Conservation (phyloP, 768 basidiomycete genomes). For the Hericium alpestre region DNA sequence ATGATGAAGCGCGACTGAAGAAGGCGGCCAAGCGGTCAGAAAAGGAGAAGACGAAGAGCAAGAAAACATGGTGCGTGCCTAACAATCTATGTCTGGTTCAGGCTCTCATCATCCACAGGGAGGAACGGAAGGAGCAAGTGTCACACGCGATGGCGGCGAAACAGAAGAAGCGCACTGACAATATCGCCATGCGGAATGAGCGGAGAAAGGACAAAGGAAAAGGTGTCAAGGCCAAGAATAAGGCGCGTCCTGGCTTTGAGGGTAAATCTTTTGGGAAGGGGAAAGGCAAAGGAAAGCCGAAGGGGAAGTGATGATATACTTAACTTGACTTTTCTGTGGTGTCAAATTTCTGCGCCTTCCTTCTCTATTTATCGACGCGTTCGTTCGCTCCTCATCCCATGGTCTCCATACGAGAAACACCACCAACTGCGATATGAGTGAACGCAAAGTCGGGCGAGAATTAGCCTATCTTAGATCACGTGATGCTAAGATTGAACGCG, state of each 20-base stretch:
- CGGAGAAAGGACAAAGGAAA: conserved; percentile 51
- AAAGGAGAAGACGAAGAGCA: conserved; percentile 77
- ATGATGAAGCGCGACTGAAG: conserved; percentile 77
- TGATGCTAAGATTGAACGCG: too few species aligned
- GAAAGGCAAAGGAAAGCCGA: conserved; percentile 18
- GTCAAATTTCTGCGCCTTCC: too few species aligned
- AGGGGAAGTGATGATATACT: background rate
- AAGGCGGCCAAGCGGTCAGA: conserved; percentile 91
- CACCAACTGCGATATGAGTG: too few species aligned
- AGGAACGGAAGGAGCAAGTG: conserved; percentile 75
- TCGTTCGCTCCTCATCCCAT: background rate
- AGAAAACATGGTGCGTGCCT: conserved; percentile 70
- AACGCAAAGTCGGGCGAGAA: too few species aligned
- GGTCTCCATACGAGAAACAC: background rate
- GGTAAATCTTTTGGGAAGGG: conserved; percentile 68
- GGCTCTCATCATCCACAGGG: conserved; percentile 37
- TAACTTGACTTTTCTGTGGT: too few species aligned
- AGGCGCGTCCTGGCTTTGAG: conserved; percentile 78
- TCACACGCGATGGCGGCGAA: conserved; percentile 66
- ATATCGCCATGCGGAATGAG: conserved; percentile 81
- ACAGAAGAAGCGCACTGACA: conserved; percentile 86
- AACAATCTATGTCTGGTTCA: background rate
- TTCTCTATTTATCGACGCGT: too few species aligned
- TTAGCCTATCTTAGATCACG: too few species aligned
- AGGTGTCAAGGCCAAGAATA: conserved; percentile 41